Conservation (phyloP, 2,329 filamentous ascomycete species). For the Cercospora berteroae region DNA sequence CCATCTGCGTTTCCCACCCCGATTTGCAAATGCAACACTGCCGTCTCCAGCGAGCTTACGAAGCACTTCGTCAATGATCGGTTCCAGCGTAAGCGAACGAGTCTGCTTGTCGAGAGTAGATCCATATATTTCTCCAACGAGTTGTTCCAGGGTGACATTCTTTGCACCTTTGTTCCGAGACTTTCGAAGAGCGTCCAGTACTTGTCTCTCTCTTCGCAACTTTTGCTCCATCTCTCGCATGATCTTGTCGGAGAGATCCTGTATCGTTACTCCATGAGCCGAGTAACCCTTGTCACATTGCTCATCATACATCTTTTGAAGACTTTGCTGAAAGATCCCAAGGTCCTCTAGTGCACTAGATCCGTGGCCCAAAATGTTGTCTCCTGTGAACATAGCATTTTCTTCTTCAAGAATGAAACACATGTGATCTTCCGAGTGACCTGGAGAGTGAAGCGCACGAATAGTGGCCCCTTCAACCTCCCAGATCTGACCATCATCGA, state of each 20-base stretch:
- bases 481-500: conserved; percentile 42
- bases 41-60: conserved; percentile 56
- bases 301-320: conserved; percentile 39
- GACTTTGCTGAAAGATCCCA: conserved; percentile 38
- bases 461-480: conserved; percentile 43
- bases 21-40: conserved; percentile 20
- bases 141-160: conserved; percentile 43
- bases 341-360: conserved; percentile 44
- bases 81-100: conserved; percentile 69
- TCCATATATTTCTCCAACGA: conserved; percentile 48
- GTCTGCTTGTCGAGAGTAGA: conserved; percentile 39
- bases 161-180: conserved; percentile 27
- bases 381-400: conserved; percentile 41
- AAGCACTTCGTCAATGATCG: conserved; percentile 63
- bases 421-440: conserved; percentile 40
- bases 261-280: conserved; percentile 46
- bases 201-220: conserved; percentile 42
- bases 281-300: conserved; percentile 46
- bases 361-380: conserved; percentile 43
- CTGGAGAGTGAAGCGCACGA: conserved; percentile 38
- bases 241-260: conserved; percentile 43
- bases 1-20: not conserved
- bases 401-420: conserved; percentile 41
- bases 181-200: conserved; percentile 38
- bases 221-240: conserved; percentile 41